phyloP scores from a whole-genome alignment of 2,329 filamentous ascomycete species.

The Claviceps lovelessii region DNA sequence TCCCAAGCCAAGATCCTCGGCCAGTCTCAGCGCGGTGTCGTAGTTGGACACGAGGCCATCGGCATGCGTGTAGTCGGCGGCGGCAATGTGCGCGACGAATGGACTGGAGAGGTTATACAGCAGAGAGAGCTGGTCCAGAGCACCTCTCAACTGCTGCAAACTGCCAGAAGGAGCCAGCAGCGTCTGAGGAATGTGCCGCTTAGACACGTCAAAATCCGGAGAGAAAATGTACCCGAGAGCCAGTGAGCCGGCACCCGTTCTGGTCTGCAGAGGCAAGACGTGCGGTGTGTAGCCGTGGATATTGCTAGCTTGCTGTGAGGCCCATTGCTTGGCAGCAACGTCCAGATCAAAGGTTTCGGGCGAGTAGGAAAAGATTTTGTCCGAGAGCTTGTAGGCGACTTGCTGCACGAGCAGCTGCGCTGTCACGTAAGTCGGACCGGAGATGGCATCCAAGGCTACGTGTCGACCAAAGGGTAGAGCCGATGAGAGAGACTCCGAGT shows the following conservation, averaged over 20 bases:
- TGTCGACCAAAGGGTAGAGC: slow-evolving; percentile 43
- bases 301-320: slow-evolving; percentile 55
- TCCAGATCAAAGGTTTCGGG: slow-evolving; percentile 89
- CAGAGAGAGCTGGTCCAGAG: slow-evolving; percentile 80
- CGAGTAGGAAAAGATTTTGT: slow-evolving; percentile 96
- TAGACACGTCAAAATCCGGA: slow-evolving; percentile 84
- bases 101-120: slow-evolving; percentile 87
- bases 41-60: slow-evolving; percentile 79
- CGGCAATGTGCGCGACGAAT: slow-evolving; percentile 82
- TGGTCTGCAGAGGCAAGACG: slow-evolving; percentile 70
- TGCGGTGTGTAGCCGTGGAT: slow-evolving; percentile 66
- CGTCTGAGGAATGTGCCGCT: slow-evolving; percentile 81
- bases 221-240: slow-evolving; percentile 96
- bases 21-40: slow-evolving; percentile 59
- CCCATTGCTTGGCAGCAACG: slow-evolving; percentile 67
- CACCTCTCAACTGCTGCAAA: slow-evolving; percentile 63
- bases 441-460: slow-evolving; percentile 47
- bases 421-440: slow-evolving; percentile 81
- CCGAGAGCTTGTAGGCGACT: slow-evolving; percentile 84
- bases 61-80: slow-evolving; percentile 62
- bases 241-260: slow-evolving; percentile 77
- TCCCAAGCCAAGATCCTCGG: slow-evolving; percentile 80
- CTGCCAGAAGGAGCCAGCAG: slow-evolving; percentile 77
- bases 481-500: slow-evolving; percentile 31
- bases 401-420: slow-evolving; percentile 91